phyloP scores from a whole-genome alignment of 257 asterid species.

The Euphrasia confusa region DNA sequence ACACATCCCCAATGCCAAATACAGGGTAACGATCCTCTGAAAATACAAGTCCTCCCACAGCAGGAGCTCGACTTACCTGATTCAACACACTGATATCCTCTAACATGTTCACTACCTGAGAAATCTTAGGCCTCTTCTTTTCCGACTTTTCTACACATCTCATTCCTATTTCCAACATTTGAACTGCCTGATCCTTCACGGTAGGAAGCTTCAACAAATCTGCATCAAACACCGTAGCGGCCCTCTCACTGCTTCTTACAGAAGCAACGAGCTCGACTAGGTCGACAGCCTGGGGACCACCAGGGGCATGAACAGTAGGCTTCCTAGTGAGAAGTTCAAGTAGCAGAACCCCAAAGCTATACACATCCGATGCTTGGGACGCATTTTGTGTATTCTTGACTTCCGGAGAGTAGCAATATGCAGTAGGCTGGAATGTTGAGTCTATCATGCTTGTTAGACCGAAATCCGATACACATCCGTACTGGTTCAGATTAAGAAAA shows the following conservation, averaged over 20 bases:
- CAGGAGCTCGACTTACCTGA: too few species aligned
- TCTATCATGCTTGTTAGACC: not conserved
- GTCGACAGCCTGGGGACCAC: constrained; percentile 31
- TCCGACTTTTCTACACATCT: constrained; percentile 22
- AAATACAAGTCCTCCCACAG: too few species aligned
- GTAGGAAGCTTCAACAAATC: constrained; percentile 18
- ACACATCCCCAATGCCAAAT: too few species aligned
- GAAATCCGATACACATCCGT: not conserved
- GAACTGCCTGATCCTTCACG: constrained; percentile 17
- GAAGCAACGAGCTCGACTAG: constrained; percentile 28
- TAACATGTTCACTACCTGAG: constrained; percentile 26
- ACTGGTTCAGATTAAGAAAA: not conserved
- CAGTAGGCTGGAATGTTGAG: not conserved
- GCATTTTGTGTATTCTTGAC: not conserved
- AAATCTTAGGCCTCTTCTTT: constrained; percentile 28
- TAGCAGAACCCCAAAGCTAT: too few species aligned
- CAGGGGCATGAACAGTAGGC: constrained; percentile 14
- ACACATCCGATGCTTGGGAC: not conserved
- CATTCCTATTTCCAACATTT: constrained; percentile 26
- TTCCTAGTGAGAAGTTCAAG: too few species aligned
- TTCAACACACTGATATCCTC: constrained; percentile 11
- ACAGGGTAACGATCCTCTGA: too few species aligned
- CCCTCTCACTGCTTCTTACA: constrained; percentile 13
- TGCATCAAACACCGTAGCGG: constrained; percentile 27
- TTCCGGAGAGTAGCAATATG: not conserved